phyloP scores from a whole-genome alignment of 192 early-diverging fungal genomes.

The Coemansia sp. region DNA sequence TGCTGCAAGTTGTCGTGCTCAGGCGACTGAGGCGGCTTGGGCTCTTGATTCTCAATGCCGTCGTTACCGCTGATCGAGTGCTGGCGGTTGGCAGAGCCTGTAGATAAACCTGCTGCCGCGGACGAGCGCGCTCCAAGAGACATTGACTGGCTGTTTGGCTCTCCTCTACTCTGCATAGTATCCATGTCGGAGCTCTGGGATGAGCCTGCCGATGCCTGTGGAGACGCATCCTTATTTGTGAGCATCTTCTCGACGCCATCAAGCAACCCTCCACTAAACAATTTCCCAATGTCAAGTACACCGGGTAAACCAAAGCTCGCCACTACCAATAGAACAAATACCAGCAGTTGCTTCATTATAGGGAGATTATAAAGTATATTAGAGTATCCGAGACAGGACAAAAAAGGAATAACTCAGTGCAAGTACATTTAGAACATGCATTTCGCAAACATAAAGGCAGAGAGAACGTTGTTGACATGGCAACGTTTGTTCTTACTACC shows the following conservation, averaged over 20 bases:
- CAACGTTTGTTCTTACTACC: no score
- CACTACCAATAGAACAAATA: background rate
- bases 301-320: constrained; percentile 1
- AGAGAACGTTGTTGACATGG: background rate
- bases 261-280: constrained; percentile 4
- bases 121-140: background rate
- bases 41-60: background rate
- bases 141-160: background rate
- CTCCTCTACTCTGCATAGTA: background rate
- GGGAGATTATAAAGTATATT: no score
- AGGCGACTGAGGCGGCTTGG: background rate
- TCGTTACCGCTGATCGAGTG: background rate
- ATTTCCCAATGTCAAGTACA: background rate
- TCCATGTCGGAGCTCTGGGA: background rate
- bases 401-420: background rate
- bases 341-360: background rate
- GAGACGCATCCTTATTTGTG: background rate
- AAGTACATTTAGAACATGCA: background rate
- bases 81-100: background rate
- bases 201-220: background rate
- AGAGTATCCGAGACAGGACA: no score
- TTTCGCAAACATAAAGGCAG: background rate
- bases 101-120: background rate
- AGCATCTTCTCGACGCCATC: constrained; percentile 6
- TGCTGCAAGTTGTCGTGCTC: background rate